Percentiles rank a stretch among this genome's conserved stretches.
These are phyloP conservation scores for Penicillium paneum DNA, from an alignment of 2,329 filamentous ascomycete species.

Conservation along the genomic window DNA sequence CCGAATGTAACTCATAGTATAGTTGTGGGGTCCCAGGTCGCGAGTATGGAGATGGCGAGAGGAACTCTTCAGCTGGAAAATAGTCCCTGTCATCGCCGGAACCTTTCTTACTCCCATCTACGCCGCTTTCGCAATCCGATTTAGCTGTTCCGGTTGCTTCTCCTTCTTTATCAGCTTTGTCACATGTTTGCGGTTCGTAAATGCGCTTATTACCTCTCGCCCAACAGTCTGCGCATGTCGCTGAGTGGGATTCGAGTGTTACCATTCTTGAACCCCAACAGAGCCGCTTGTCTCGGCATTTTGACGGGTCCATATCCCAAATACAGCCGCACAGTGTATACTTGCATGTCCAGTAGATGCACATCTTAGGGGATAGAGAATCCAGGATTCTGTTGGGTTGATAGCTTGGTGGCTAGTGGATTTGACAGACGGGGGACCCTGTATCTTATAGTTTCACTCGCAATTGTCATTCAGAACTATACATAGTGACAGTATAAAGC, in stretches of 20 bases:
- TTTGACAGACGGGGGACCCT: not conserved
- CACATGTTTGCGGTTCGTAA: not conserved
- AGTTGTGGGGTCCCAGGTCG: slow-evolving; percentile 1
- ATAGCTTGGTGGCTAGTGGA: no score
- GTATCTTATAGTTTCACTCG: not conserved
- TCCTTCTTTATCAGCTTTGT: not conserved
- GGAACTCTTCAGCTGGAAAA: not conserved
- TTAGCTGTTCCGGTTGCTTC: not conserved
- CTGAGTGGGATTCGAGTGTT: slow-evolving; percentile 5
- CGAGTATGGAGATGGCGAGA: not conserved
- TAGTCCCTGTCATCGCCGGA: not conserved
- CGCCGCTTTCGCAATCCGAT: not conserved
- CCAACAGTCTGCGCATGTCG: slow-evolving; percentile 20
- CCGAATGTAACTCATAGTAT: not conserved
- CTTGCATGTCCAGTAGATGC: slow-evolving; percentile 16
- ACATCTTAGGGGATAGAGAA: slow-evolving; percentile 13
- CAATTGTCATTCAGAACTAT: not conserved
- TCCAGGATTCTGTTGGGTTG: not conserved
- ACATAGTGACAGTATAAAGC: not conserved
- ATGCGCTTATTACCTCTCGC: slow-evolving; percentile 6
- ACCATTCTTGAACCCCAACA: slow-evolving; percentile 13
- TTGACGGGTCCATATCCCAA: slow-evolving; percentile 9
- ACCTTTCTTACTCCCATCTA: not conserved
- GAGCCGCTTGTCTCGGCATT: not conserved
- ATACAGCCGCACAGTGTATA: slow-evolving; percentile 27